Base-by-base conservation (phyloP, 2,329 filamentous ascomycete genomes). In the Sporothrix inflata region DNA sequence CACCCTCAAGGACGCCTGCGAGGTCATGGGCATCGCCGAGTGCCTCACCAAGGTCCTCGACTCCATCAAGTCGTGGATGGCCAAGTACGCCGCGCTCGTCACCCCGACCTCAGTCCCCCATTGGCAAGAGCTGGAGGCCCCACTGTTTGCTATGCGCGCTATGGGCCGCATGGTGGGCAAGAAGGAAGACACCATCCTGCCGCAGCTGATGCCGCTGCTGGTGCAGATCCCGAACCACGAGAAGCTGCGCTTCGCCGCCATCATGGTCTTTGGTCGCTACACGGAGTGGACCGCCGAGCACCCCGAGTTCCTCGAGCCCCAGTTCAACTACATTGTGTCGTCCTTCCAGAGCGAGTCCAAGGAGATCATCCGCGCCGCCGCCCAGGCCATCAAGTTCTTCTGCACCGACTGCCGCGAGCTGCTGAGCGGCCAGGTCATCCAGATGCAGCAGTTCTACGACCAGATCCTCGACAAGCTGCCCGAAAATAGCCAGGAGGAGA, bases 251-350 rank as follows among this genome's bases (percentile, higher is more conserved):
- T 99, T 99, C 82, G 95, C 97, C 74, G 95, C 95, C 6, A 97
- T 98, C 78, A 98, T 99, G 94, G 94, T 97, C 3, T 88, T 99
- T 27, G 96, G 94, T 49, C 89, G 96, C 74, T 99, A 99, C 79
- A 99, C 97, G 0, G 95, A 98, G 81, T 99, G 96, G 96, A 99
- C 97, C 0, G 90, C 96, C 5, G 90, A 94, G 65, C 96, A 99
- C 78, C 93, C 95, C 0, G 94, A 98, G 73, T 97, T 95, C 61
- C 86, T 99, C 9, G 92, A 97, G 81, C 88, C 93, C 9, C 96
- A 99, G 81, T 92, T 99, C 79, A 94, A 94, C 78, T 99, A 97
- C 82, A 97, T 99, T 78, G 94, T 97, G 76, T 92, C 91, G 4
- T 96, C 94, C 0, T 99, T 99, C 83, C 88, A 93, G 75, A 93